phyloP scores from a whole-genome alignment of 1,284 basidiomycete genomes.

The Cryptococcus sp. region DNA sequence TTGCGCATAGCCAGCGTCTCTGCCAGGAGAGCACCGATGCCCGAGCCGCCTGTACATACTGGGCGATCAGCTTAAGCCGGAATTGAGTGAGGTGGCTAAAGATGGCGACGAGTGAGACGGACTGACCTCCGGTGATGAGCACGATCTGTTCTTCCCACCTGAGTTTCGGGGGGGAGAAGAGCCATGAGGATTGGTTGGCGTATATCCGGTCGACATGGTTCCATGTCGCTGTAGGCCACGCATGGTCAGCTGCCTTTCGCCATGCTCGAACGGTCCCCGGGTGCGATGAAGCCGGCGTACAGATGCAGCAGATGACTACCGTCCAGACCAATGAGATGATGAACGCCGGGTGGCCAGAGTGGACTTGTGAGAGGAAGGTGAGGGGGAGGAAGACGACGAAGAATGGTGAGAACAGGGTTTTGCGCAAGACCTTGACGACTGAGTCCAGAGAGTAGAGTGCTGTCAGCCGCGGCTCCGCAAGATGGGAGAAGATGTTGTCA shows the following conservation, averaged over 20 bases:
- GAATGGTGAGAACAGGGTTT: slow-evolving; percentile 77
- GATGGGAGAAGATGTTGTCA: neutral
- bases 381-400: slow-evolving; percentile 72
- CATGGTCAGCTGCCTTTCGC: neutral
- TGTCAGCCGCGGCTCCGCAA: neutral
- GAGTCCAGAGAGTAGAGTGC: neutral
- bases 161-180: slow-evolving; percentile 60
- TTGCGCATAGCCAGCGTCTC: slow-evolving; percentile 75
- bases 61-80: no score
- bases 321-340: slow-evolving; percentile 59
- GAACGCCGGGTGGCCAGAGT: slow-evolving; percentile 54
- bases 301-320: slow-evolving; percentile 58
- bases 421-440: slow-evolving; percentile 63
- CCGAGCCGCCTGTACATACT: slow-evolving; percentile 70
- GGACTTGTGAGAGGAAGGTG: slow-evolving; percentile 68
- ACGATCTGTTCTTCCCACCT: slow-evolving; percentile 84
- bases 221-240: neutral
- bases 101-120: neutral
- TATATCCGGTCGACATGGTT: slow-evolving; percentile 65
- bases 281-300: slow-evolving; percentile 54
- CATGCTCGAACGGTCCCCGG: neutral
- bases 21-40: slow-evolving; percentile 79
- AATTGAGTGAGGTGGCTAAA: neutral
- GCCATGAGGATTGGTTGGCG: slow-evolving; percentile 62
- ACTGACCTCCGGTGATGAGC: slow-evolving; percentile 79